Conservation (phyloP, 1,139 yeast species). For the Lodderomyces theae region DNA sequence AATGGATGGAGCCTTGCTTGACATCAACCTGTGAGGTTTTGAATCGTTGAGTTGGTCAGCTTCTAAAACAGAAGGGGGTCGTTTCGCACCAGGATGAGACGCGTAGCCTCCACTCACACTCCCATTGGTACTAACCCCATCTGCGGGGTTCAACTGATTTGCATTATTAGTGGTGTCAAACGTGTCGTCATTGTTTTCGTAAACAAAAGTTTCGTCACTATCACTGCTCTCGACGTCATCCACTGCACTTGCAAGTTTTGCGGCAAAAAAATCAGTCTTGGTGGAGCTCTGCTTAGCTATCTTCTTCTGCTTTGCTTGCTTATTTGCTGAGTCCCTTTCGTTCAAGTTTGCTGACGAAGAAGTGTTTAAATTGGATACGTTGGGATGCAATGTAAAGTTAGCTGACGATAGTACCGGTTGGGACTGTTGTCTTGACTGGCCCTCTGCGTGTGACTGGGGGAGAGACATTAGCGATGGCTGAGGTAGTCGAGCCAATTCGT, state of each 20-base stretch:
- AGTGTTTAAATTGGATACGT: conserved; percentile 11
- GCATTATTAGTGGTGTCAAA: conserved; percentile 13
- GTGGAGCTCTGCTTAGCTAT: conserved; percentile 40
- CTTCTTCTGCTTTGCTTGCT: conserved; percentile 20
- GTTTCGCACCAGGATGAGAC: conserved; percentile 3
- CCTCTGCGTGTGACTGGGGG: conserved; percentile 1
- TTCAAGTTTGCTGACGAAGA: conserved; percentile 5
- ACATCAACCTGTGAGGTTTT: conserved; percentile 3
- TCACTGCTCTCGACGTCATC: conserved; percentile 86
- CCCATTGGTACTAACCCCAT: conserved; percentile 16
- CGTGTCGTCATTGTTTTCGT: conserved; percentile 51
- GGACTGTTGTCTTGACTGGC: conserved; percentile 4
- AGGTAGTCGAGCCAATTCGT: conserved; percentile 1
- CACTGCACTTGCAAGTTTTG: conserved; percentile 89
- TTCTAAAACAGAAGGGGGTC: conserved; percentile 8
- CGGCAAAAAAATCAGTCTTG: conserved; percentile 91
- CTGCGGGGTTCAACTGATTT: conserved; percentile 9
- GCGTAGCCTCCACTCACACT: conserved; percentile 9
- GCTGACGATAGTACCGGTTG: conserved; percentile 5
- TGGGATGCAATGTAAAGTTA: conserved; percentile 13
- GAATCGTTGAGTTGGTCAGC: conserved; percentile 2
- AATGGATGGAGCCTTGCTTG: conserved; percentile 16
- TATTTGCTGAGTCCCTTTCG: conserved; percentile 8
- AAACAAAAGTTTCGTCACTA: conserved; percentile 91
- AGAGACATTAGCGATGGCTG: conserved; percentile 1